Evolutionary conservation across 176 grass and related monocot species (phyloP), one percentile per base, ranked within the genome.

Genomic region (Aegilops sharonensis): DNA sequence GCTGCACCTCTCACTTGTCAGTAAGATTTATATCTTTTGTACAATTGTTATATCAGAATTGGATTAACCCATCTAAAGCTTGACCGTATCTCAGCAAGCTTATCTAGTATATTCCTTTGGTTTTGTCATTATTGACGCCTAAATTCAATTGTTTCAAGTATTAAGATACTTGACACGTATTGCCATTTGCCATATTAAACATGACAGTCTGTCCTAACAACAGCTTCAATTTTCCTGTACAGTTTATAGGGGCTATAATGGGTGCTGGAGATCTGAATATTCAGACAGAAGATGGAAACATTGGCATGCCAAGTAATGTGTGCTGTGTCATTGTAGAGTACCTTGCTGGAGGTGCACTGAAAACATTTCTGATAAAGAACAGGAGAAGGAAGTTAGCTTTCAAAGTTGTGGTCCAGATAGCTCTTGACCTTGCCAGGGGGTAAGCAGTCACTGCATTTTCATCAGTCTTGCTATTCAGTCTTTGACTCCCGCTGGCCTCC

Each of bases 231-330:
- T 69, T 80, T 27, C 20, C n/a, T 69, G 45, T 13, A 59, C 92
- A 99, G 97, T 99, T 99, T 64, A 91, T 99, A 75, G 97, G 97
- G 31, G 97, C 97, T 78, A 85, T 93, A 85, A 96, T 96, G 91
- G 94, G 97, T 3, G 92, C 90, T 69, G 81, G 87, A 39, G 94
- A 97, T 90, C 77, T 99, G 78, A 96, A 89, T 89, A 93, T 99
- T 77, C 94, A 92, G 78, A 91, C 92, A 85, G 92, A 93, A 61
- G 94, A 91, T 39, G 97, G 97, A 14, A 85, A 94, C 54, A 75
- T 99, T 66, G 90, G 84, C 86, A 91, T 99, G 87, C 97, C 94
- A 71, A 97, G 77, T 79, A 99, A 93, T 87, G 31, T 94, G 54
- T 99, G 97, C 62, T 94, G 94, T 40, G 94, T 99, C 79, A 83